A percentile compares a stretch with the other conserved stretches of the same genome.
Evolutionary conservation across 2,329 filamentous ascomycete species (phyloP).

Genomic region (Sporothrix pallida): DNA sequence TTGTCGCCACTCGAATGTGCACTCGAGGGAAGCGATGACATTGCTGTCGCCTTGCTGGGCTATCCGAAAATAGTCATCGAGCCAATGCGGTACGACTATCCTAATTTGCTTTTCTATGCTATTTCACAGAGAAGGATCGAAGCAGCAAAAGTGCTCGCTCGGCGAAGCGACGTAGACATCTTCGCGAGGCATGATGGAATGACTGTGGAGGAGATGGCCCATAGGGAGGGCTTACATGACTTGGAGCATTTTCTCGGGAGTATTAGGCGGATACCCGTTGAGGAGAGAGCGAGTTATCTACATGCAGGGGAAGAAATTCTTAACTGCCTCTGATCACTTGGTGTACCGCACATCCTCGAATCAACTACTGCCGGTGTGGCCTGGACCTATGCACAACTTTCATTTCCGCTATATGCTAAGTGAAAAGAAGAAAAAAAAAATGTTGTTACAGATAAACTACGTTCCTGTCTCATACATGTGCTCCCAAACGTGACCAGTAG

Average conservation of each 20-base stretch:
- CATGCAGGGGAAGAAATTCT: neutral
- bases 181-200: neutral
- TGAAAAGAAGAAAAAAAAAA: neutral
- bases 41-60: slow-evolving; percentile 6
- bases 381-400: neutral
- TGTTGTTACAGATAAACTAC: too few species aligned
- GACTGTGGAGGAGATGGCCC: neutral
- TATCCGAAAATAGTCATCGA: neutral
- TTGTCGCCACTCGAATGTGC: slow-evolving; percentile 5
- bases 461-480: neutral
- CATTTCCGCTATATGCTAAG: neutral
- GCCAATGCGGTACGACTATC: neutral
- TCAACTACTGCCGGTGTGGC: neutral
- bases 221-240: neutral
- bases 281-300: neutral
- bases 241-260: neutral
- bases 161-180: neutral
- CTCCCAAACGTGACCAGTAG: neutral
- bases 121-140: neutral
- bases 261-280: neutral
- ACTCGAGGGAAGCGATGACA: neutral
- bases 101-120: neutral
- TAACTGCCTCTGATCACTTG: neutral
- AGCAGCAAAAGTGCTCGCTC: slow-evolving; percentile 7
- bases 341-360: neutral